Evolutionary conservation across 768 basidiomycete species (phyloP), one percentile per base, ranked within the genome.

Genomic region (Austroboletus eburneus): DNA sequence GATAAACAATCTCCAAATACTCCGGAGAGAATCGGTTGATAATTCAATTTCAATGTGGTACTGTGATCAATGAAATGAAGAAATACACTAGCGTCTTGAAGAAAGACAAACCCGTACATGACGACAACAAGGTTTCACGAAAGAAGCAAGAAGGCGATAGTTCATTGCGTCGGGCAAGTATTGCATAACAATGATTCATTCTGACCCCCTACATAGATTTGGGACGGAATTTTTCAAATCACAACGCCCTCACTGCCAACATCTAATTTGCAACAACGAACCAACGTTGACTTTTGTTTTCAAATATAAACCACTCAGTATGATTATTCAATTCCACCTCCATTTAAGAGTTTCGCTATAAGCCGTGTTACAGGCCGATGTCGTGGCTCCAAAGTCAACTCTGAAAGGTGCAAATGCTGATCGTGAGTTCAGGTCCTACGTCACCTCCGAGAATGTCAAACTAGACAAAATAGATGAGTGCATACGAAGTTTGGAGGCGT

Each of bases 341-440:
- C 18, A 36, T 2, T 7, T 39, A n/a, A n/a, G n/a, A n/a, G n/a
- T 35, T 21, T 17, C n/a, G n/a, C n/a, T n/a, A n/a, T n/a, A n/a
- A 62, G 62, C 27, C 9, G 16, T 57, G 5, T 45, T 62, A 4
- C 55, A 53, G 33, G 58, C 57, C 10, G 51, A 53, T 36, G 55
- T 51, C 6, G 49, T 63, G n/a, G 56, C 38, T 16, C 55, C 45
- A 37, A 41, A 38, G 18, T 32, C 47, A 12, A 9, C 7, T 17
- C 9, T 43, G 20, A 32, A 7, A 6, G 7, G 2, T 27, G 8
- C 29, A 16, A 14, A 9, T 18, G 13, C 21, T 22, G 16, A 4
- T 13, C 21, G 8, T 2, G 43, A 35, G 18, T 25, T 25, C 41
- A 8, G 7, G 5, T 18, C 17, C 12, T 35, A 30, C 20, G 21